Evolutionary conservation across 441 rosid genomes (phyloP).

Genomic region (Eruca vesicaria): DNA sequence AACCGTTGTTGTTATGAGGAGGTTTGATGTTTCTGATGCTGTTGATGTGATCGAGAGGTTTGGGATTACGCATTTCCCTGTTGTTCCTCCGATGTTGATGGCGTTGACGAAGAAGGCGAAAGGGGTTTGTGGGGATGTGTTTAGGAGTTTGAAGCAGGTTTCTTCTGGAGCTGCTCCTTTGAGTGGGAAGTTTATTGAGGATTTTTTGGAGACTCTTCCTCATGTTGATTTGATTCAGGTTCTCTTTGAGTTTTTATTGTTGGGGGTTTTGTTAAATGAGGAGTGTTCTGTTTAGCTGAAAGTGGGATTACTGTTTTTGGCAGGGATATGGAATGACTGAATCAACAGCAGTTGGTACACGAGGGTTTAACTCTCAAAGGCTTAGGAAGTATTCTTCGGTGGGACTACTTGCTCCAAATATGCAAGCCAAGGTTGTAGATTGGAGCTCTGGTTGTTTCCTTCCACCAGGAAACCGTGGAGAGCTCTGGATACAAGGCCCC

Average conservation of each 20-base stretch:
- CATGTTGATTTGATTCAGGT: slow-evolving; percentile 90
- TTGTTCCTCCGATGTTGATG: slow-evolving; percentile 72
- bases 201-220: slow-evolving; percentile 52
- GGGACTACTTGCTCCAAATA: slow-evolving; percentile 84
- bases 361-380: slow-evolving; percentile 57
- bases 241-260: neutral
- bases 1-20: slow-evolving; percentile 69
- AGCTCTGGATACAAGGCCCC: slow-evolving; percentile 86
- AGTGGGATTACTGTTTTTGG: neutral
- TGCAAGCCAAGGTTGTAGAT: slow-evolving; percentile 76
- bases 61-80: slow-evolving; percentile 71
- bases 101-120: slow-evolving; percentile 48
- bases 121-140: slow-evolving; percentile 36
- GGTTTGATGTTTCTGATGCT: slow-evolving; percentile 51
- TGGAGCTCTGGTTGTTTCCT: slow-evolving; percentile 57
- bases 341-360: slow-evolving; percentile 82
- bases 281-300: neutral
- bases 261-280: neutral
- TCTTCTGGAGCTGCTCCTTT: slow-evolving; percentile 82
- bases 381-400: slow-evolving; percentile 53
- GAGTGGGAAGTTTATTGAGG: slow-evolving; percentile 50
- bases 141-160: slow-evolving; percentile 80
- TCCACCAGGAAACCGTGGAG: slow-evolving; percentile 72
- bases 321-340: slow-evolving; percentile 97
- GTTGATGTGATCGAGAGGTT: slow-evolving; percentile 49